Conservation (phyloP, 2,329 filamentous ascomycete genomes). For the Xylariaceae sp. region DNA sequence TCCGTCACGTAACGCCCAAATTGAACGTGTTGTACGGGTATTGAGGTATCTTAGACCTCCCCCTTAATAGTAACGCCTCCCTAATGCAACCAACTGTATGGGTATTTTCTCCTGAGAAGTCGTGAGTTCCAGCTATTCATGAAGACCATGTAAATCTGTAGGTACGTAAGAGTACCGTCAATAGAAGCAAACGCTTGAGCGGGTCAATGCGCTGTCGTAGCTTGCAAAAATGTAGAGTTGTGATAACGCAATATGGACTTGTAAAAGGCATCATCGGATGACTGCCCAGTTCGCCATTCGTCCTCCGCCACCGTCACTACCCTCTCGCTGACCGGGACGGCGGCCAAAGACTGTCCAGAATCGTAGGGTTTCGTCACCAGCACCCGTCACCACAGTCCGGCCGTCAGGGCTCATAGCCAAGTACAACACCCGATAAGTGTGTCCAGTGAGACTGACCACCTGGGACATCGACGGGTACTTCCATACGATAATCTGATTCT, state of each 20-base stretch:
- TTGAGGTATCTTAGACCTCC: slow-evolving; percentile 11
- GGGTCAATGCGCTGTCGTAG: slow-evolving; percentile 13
- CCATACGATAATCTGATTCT: slow-evolving; percentile 99
- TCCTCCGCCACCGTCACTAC: slow-evolving; percentile 55
- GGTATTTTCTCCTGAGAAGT: slow-evolving; percentile 21
- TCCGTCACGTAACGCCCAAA: slow-evolving; percentile 4
- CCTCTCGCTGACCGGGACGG: slow-evolving; percentile 66
- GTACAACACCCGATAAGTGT: slow-evolving; percentile 94
- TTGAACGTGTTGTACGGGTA: slow-evolving; percentile 21
- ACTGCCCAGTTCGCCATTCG: slow-evolving; percentile 75
- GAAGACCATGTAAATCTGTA: slow-evolving; percentile 4
- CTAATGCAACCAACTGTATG: slow-evolving; percentile 25
- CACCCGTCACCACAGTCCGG: slow-evolving; percentile 87
- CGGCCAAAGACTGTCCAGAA: slow-evolving; percentile 97
- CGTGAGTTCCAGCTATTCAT: slow-evolving; percentile 12
- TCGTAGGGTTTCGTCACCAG: slow-evolving; percentile 88
- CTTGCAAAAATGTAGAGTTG: slow-evolving; percentile 9
- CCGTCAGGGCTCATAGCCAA: slow-evolving; percentile 97
- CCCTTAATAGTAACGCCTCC: slow-evolving; percentile 19
- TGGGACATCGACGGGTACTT: slow-evolving; percentile 99
- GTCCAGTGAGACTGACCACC: slow-evolving; percentile 88
- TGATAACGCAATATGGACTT: not conserved
- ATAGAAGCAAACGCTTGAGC: slow-evolving; percentile 14
- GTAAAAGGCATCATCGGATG: slow-evolving; percentile 54
- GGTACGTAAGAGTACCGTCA: slow-evolving; percentile 15